phyloP scores from a whole-genome alignment of 108 stramenopile species.

The Fragilaria crotonensis region DNA sequence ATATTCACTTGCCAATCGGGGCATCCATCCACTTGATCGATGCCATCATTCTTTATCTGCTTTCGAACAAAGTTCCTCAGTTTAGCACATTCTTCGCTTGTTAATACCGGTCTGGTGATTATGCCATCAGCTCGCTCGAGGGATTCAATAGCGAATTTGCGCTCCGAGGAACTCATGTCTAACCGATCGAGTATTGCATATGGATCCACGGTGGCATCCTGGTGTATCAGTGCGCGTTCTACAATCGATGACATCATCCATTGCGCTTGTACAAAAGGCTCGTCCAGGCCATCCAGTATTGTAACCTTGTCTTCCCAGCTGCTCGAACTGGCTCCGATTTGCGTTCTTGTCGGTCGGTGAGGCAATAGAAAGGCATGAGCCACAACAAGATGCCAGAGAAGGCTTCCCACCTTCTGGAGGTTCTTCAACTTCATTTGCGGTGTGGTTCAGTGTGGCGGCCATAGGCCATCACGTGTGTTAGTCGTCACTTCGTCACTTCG shows the following conservation, averaged over 20 bases:
- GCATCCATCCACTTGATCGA: slow-evolving; percentile 4
- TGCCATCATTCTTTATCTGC: slow-evolving; percentile 3
- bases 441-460: no score
- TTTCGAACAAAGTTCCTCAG: slow-evolving; percentile 2
- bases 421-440: no score
- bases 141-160: neutral
- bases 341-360: no score
- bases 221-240: slow-evolving; percentile 8
- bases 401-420: no score
- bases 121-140: neutral
- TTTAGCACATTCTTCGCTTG: slow-evolving; percentile 1
- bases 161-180: slow-evolving; percentile 4
- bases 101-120: neutral
- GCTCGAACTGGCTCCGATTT: no score
- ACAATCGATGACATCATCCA: slow-evolving; percentile 10
- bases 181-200: neutral
- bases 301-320: no score
- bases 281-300: neutral
- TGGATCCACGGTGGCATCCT: slow-evolving; percentile 2
- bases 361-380: no score
- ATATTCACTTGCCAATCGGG: slow-evolving; percentile 7
- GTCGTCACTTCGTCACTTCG: no score
- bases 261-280: slow-evolving; percentile 2
- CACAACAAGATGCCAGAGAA: no score
- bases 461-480: no score